Evolutionary conservation across 225 moss, liverwort and hornwort species (phyloP), one percentile per base, ranked within the genome.

Genomic region (Bryum argenteum): DNA sequence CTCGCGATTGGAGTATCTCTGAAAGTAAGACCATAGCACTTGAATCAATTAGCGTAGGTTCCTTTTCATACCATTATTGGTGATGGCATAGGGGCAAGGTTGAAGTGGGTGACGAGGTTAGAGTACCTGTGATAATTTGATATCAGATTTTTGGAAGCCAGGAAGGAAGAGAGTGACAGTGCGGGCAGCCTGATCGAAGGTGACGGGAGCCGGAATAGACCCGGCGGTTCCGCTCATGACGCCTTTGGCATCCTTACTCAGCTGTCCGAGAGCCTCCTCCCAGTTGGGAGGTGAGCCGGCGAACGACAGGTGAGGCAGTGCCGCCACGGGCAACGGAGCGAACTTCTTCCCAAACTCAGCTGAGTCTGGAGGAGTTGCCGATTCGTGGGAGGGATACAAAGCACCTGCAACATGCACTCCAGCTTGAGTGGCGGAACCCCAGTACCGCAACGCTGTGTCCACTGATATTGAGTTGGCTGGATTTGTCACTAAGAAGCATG

Each of bases 401-500:
- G 84, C 87, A n/a, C 98, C 98, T 18, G 85, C 87, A 5, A 98
- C 91, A 58, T 84, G 67, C 6, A 94, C 10, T 53, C 98, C 98
- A 51, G 98, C 91, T 83, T 94, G 94, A 18, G 88, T 81, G 63
- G 94, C 92, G 75, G 94, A 98, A 44, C 98, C 98, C 98, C 98
- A 98, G 78, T 87, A 94, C 9, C 98, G 94, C 50, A 94, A 73
- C 8, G 98, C 98, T 56, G 89, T 77, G 67, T 85, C 91, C 17
- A 88, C 85, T 9, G 94, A 86, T 45, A 98, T 75, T 11, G 85
- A 58, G 74, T 83, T 88, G 28, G 64, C 43, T 58, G 92, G 86
- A 59, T 91, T 85, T 10, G 91, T 81, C 11, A 98, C 83, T 53
- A 98, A 71, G 67, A 92, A 89, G 71, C 98, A 94, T 8, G 80